Conservation (phyloP, 345 rosid species). For the Arabis hirsuta region DNA sequence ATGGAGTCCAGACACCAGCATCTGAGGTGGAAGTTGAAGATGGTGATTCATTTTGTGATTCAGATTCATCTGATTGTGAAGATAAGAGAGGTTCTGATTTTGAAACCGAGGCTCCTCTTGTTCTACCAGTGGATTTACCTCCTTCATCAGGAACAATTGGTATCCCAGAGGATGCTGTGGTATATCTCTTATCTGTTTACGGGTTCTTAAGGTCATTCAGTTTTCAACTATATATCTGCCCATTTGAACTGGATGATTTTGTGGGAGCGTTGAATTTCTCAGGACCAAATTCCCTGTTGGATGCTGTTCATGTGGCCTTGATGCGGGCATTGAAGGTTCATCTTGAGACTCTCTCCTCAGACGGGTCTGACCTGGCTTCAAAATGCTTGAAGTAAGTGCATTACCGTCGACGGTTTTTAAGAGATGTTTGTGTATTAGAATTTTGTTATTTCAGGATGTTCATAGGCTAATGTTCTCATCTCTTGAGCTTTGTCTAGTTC, state of each 20-base stretch:
- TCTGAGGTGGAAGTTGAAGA: conserved; percentile 48
- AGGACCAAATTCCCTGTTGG: conserved; percentile 68
- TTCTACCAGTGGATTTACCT: conserved; percentile 63
- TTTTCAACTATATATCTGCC: conserved; percentile 65
- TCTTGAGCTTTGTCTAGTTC: neutral
- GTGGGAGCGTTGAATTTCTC: conserved; percentile 74
- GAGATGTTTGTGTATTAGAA: neutral
- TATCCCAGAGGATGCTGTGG: conserved; percentile 67
- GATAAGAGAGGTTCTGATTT: conserved; percentile 41
- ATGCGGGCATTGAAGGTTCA: conserved; percentile 65
- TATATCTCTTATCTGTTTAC: conserved; percentile 75
- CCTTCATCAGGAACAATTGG: conserved; percentile 77
- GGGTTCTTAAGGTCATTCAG: conserved; percentile 79
- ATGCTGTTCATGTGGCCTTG: conserved; percentile 79
- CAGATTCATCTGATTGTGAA: conserved; percentile 59
- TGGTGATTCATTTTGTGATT: conserved; percentile 70
- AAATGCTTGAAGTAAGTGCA: conserved; percentile 70
- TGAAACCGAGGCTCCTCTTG: conserved; percentile 47
- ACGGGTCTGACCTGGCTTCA: conserved; percentile 66
- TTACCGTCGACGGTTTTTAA: neutral
- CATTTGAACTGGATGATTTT: conserved; percentile 80
- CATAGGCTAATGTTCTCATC: neutral
- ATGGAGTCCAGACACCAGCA: conserved; percentile 42
- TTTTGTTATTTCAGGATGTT: neutral
- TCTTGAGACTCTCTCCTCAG: conserved; percentile 63